phyloP scores from a whole-genome alignment of 306 rosid genomes.

The Vigna unguiculata region DNA sequence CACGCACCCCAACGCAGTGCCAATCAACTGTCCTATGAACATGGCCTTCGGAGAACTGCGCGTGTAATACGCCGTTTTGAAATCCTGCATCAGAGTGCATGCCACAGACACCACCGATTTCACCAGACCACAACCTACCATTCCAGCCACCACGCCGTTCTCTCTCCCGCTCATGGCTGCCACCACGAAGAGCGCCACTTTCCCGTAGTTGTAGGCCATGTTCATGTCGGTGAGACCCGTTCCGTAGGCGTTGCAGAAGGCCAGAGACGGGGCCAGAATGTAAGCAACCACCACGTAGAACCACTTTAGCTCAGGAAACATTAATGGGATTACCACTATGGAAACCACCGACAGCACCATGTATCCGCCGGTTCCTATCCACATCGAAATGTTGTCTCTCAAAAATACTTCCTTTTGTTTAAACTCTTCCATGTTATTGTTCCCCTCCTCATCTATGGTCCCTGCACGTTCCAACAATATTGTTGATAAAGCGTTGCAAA shows the following conservation, averaged over 20 bases:
- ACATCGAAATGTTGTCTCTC: conserved; percentile 63
- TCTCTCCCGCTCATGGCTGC: conserved; percentile 57
- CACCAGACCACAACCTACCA: conserved; percentile 38
- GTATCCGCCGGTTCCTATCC: conserved; percentile 49
- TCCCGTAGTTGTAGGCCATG: conserved; percentile 85
- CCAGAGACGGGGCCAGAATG: conserved; percentile 70
- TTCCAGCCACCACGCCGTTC: conserved; percentile 46
- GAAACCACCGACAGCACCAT: conserved; percentile 38
- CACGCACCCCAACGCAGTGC: conserved; percentile 66
- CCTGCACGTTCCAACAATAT: conserved; percentile 8
- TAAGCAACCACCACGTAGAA: conserved; percentile 39
- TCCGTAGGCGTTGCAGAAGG: conserved; percentile 84
- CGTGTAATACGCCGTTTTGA: conserved; percentile 75
- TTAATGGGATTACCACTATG: conserved; percentile 55
- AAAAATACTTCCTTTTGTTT: conserved; percentile 58
- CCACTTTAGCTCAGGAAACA: conserved; percentile 40
- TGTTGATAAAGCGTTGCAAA: too few species aligned
- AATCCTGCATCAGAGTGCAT: conserved; percentile 76
- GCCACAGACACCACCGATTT: conserved; percentile 70
- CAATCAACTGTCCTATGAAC: conserved; percentile 69
- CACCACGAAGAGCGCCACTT: conserved; percentile 67
- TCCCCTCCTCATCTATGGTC: conserved; percentile 36
- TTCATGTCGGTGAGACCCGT: conserved; percentile 78
- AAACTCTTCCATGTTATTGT: conserved; percentile 32
- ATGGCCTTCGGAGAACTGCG: conserved; percentile 73